phyloP scores from a whole-genome alignment of 441 rosid species.

The Eutrema salsugineum region DNA sequence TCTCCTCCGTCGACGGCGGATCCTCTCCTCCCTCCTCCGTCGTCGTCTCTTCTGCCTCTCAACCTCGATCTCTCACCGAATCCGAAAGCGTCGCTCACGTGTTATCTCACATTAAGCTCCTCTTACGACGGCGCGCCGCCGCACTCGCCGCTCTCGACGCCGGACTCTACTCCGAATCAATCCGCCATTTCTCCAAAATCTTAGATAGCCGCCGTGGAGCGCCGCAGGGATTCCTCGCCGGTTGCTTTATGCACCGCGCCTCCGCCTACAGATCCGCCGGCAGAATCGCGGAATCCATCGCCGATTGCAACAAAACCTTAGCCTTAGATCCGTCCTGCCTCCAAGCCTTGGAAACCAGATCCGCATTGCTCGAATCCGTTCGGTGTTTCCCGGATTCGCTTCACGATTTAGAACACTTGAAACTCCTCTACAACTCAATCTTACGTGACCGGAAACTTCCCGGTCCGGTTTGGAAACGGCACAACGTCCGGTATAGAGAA shows the following conservation, averaged over 20 bases:
- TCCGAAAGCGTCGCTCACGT: constrained; percentile 65
- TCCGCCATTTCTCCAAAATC: constrained; percentile 84
- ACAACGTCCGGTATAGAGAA: constrained; percentile 35
- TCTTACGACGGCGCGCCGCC: constrained; percentile 84
- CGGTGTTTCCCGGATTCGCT: constrained; percentile 32
- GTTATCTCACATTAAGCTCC: constrained; percentile 72
- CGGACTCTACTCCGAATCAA: constrained; percentile 70
- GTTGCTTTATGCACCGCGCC: constrained; percentile 78
- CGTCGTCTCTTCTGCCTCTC: constrained; percentile 47
- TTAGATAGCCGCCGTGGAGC: constrained; percentile 80
- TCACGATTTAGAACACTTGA: constrained; percentile 32
- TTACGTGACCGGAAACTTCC: constrained; percentile 36
- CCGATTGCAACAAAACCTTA: constrained; percentile 62
- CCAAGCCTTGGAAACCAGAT: constrained; percentile 30
- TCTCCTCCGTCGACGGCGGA: constrained; percentile 29
- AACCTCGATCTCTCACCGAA: constrained; percentile 47
- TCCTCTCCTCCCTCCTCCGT: constrained; percentile 28
- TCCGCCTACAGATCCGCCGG: constrained; percentile 63
- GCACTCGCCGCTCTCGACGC: constrained; percentile 81
- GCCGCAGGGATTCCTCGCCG: constrained; percentile 72
- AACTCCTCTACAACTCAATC: constrained; percentile 32
- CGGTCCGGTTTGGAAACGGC: constrained; percentile 38
- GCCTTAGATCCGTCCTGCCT: constrained; percentile 30
- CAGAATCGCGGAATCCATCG: constrained; percentile 69
- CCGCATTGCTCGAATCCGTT: constrained; percentile 25